These are phyloP conservation scores for Antitrichia curtipendula DNA, from an alignment of 225 moss, liverwort and hornwort species.

Conservation along the genomic window DNA sequence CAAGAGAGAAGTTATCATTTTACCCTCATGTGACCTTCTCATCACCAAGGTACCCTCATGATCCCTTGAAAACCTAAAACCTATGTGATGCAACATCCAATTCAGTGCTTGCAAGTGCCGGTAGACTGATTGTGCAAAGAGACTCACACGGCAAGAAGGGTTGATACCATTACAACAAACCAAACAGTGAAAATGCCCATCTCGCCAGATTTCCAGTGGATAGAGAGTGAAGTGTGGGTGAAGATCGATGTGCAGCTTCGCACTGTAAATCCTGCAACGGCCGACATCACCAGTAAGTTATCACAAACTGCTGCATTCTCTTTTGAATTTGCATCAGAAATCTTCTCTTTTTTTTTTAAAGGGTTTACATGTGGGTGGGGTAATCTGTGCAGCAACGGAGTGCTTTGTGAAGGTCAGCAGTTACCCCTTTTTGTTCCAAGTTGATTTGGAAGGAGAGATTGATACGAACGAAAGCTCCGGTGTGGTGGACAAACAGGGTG, in stretches of 20 bases:
- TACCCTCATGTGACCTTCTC: not conserved
- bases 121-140: not conserved
- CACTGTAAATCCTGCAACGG: conserved; percentile 13
- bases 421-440: conserved; percentile 71
- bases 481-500: conserved; percentile 33
- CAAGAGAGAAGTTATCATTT: not conserved
- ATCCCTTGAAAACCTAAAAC: not conserved
- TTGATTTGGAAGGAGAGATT: conserved; percentile 58
- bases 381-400: conserved; percentile 36
- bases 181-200: conserved; percentile 18
- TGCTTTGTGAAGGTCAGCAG: conserved; percentile 83
- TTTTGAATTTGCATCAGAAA: not conserved
- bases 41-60: not conserved
- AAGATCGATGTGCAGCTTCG: conserved; percentile 31
- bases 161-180: not conserved
- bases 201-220: conserved; percentile 29
- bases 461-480: conserved; percentile 53
- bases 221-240: conserved; percentile 37
- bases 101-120: not conserved
- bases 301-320: not conserved
- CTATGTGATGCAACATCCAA: not conserved
- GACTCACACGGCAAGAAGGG: not conserved
- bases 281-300: conserved; percentile 29
- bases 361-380: not conserved
- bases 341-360: not conserved